Evolutionary conservation across 345 rosid genomes (phyloP), one percentile per base, ranked within the genome.

Genomic region (Euphorbia pulcherrima): DNA sequence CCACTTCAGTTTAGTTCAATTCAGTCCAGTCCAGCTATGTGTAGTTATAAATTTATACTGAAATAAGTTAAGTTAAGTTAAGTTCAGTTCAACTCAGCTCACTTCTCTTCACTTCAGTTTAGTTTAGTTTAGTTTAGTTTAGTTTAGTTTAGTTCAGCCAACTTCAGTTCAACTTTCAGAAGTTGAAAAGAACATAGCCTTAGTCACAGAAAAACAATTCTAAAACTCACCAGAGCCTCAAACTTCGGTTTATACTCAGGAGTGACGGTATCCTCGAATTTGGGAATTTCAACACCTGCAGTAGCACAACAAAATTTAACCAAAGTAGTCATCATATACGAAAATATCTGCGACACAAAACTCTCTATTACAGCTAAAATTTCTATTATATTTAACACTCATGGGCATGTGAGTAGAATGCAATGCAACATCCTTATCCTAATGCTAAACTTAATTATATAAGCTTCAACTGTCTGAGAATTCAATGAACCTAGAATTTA

Each of bases 181-280:
- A n/a, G n/a, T n/a, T n/a, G n/a, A n/a, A n/a, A n/a, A n/a, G n/a
- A 62, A n/a, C 7, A 44, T 5, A 1, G 37, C 13, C 35, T 29
- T 5, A 24, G 11, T 61, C 50, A 7, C 2, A 41, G 37, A 27
- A 63, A 41, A 7, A 0, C 12, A 39, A 17, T 62, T 61, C 6
- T 28, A 24, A 63, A 68, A 30, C 97, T 83, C 78, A 95, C 99
- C 92, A 95, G 68, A 39, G 88, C 74, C 60, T 92, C 97, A 78
- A 95, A 92, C 73, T 90, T 95, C 5, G 99, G 93, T 73, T 90
- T 90, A 88, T 88, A 95, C 52, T 95, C 77, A 71, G 97, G 98
- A 41, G 98, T 92, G 67, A 88, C 94, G 0, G 74, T 90, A 79
- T 95, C 99, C 30, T 83, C 94, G 61, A 20, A 92, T 86, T 90